Conservation (phyloP, 148 eudicot species). For the Nepenthes gracilis region DNA sequence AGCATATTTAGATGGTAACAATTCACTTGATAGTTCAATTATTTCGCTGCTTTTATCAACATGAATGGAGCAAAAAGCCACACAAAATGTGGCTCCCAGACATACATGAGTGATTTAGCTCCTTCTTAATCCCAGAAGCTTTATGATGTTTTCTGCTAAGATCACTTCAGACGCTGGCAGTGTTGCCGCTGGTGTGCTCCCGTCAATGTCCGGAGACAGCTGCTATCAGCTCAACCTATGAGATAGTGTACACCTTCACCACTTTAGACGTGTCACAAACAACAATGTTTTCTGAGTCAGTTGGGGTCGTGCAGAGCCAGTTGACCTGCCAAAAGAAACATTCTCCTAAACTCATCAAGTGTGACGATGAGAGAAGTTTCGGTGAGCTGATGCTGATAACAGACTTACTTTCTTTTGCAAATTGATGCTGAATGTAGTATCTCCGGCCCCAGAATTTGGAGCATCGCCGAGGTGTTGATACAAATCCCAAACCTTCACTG, state of each 20-base stretch:
- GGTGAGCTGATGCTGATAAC: not conserved
- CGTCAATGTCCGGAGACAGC: too few species aligned
- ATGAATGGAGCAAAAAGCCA: too few species aligned
- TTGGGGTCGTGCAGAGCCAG: slow-evolving; percentile 90
- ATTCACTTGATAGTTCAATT: too few species aligned
- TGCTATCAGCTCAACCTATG: not conserved
- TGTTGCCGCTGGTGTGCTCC: too few species aligned
- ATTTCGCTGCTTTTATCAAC: too few species aligned
- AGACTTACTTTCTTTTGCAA: slow-evolving; percentile 60
- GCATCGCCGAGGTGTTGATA: slow-evolving; percentile 27
- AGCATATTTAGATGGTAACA: too few species aligned
- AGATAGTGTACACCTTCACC: slow-evolving; percentile 75
- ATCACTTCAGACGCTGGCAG: too few species aligned
- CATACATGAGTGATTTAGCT: too few species aligned
- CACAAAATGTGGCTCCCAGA: too few species aligned
- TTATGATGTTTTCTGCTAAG: too few species aligned
- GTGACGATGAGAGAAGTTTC: too few species aligned
- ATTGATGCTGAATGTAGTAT: slow-evolving; percentile 37
- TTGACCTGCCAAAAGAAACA: slow-evolving; percentile 48
- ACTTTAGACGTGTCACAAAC: slow-evolving; percentile 91
- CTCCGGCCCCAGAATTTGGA: slow-evolving; percentile 20
- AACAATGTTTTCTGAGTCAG: slow-evolving; percentile 83
- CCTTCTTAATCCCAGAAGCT: too few species aligned
- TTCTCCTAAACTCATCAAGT: not conserved
- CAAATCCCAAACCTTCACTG: slow-evolving; percentile 96